Evolutionary conservation across 345 rosid genomes (phyloP).

Genomic region (Hibiscus mutabilis): DNA sequence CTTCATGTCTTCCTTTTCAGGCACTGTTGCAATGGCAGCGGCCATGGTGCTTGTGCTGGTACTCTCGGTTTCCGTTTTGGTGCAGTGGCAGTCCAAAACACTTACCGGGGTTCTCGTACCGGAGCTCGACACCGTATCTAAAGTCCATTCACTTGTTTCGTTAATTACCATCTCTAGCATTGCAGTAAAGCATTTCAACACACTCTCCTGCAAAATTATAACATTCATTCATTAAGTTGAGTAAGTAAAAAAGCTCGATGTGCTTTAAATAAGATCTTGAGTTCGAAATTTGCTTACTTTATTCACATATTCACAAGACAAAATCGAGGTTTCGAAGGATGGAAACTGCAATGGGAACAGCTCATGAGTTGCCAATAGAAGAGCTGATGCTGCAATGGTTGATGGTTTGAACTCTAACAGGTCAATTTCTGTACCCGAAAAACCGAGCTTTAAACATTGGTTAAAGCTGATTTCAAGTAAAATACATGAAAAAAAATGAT

Average conservation of each 20-base stretch:
- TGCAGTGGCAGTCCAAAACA: conserved; percentile 36
- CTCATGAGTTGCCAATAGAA: conserved; percentile 47
- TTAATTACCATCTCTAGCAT: conserved; percentile 37
- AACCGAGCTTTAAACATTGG: conserved; percentile 2
- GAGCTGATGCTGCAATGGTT: conserved; percentile 50
- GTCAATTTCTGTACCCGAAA: conserved; percentile 34
- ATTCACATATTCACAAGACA: conserved; percentile 29
- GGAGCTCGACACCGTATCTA: conserved; percentile 29
- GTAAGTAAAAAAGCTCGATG: too few relatives aligned
- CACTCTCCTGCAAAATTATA: conserved; percentile 28
- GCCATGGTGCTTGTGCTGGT: conserved; percentile 2
- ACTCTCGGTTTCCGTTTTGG: conserved; percentile 29
- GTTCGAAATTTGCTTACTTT: conserved; percentile 24
- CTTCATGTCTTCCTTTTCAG: conserved; percentile 24
- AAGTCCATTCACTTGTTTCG: conserved; percentile 19
- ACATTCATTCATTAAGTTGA: neutral
- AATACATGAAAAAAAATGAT: neutral
- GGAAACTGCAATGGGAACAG: conserved; percentile 44
- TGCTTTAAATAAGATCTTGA: too few relatives aligned
- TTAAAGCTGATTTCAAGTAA: neutral
- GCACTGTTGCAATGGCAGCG: neutral
- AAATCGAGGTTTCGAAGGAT: conserved; percentile 31
- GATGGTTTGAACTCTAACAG: conserved; percentile 61
- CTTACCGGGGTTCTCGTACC: conserved; percentile 40
- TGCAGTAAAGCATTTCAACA: conserved; percentile 31